phyloP scores from a whole-genome alignment of 441 rosid genomes.

The Lepidium campestre region DNA sequence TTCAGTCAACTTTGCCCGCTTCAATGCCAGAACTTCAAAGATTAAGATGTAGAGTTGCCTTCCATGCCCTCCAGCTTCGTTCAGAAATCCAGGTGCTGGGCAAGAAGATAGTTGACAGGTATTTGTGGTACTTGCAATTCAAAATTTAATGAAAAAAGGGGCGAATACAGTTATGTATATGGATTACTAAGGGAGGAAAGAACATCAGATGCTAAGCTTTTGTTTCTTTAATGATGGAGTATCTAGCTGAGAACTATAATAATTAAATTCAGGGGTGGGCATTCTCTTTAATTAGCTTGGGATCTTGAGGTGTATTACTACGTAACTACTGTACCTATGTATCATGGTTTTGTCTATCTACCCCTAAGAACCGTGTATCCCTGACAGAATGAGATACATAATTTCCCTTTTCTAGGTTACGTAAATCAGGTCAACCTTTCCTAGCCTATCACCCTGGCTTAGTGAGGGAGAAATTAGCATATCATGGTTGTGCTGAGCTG shows the following conservation, averaged over 20 bases:
- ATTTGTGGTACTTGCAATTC: constrained; percentile 10
- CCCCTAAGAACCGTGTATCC: background rate
- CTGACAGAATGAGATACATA: constrained; percentile 19
- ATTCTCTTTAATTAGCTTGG: background rate
- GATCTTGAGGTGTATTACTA: background rate
- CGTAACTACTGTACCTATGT: background rate
- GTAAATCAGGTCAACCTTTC: constrained; percentile 75
- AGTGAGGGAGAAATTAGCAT: constrained; percentile 75
- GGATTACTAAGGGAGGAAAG: background rate
- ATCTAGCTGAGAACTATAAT: background rate
- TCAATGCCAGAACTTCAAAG: constrained; percentile 83
- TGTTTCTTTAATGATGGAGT: background rate
- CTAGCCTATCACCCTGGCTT: constrained; percentile 92
- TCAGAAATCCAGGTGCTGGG: constrained; percentile 78
- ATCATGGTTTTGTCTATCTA: background rate
- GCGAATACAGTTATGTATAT: background rate
- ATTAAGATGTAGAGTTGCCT: constrained; percentile 94
- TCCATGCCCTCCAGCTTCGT: constrained; percentile 93
- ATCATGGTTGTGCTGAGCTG: constrained; percentile 98
- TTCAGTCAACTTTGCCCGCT: constrained; percentile 79
- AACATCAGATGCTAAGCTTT: constrained; percentile 4
- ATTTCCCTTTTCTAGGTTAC: constrained; percentile 49
- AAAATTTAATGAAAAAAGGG: background rate
- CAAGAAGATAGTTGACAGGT: constrained; percentile 80
- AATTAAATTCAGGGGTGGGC: background rate